These are phyloP conservation scores for Chaetomium cochliodes DNA, from an alignment of 495 filamentous ascomycete species.

Conservation along the genomic window DNA sequence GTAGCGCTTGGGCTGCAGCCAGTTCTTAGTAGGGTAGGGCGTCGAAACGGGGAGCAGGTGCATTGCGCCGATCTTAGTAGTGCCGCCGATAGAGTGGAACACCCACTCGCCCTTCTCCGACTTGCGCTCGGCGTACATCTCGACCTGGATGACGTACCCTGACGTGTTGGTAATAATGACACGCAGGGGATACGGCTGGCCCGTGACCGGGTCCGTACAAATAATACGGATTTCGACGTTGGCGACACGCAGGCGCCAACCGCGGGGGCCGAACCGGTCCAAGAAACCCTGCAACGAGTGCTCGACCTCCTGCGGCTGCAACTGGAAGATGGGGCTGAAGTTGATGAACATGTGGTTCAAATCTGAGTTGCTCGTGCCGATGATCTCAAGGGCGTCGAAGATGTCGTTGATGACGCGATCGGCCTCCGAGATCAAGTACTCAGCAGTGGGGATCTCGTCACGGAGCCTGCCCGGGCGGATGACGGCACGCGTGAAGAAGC, in stretches of 20 bases:
- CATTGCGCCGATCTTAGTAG: conserved; percentile 92
- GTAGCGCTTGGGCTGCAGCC: conserved; percentile 97
- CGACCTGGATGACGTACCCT: conserved; percentile 96
- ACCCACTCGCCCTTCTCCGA: conserved; percentile 96
- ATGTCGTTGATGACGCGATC: conserved; percentile 97
- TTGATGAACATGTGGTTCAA: conserved; percentile 99
- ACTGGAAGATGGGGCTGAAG: conserved; percentile 92
- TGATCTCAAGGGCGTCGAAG: conserved; percentile 94
- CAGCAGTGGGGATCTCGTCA: conserved; percentile 94
- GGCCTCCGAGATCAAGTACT: conserved; percentile 96
- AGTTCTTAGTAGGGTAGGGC: conserved; percentile 96
- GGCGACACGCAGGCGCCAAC: conserved; percentile 94
- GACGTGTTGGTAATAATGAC: conserved; percentile 98
- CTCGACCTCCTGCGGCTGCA: conserved; percentile 87
- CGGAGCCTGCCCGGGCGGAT: conserved; percentile 89
- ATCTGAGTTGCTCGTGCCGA: conserved; percentile 98
- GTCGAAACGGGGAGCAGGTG: conserved; percentile 86
- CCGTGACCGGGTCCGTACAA: conserved; percentile 84
- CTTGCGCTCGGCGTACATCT: conserved; percentile 96
- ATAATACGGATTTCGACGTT: conserved; percentile 98
- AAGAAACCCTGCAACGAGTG: conserved; percentile 92
- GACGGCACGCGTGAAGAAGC: conserved; percentile 95
- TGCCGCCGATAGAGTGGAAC: conserved; percentile 96
- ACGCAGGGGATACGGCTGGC: conserved; percentile 86
- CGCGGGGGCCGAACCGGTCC: conserved; percentile 91